Evolutionary conservation across 208 protist genomes (phyloP).

Genomic region (Blastocrithidia nonstop): DNA sequence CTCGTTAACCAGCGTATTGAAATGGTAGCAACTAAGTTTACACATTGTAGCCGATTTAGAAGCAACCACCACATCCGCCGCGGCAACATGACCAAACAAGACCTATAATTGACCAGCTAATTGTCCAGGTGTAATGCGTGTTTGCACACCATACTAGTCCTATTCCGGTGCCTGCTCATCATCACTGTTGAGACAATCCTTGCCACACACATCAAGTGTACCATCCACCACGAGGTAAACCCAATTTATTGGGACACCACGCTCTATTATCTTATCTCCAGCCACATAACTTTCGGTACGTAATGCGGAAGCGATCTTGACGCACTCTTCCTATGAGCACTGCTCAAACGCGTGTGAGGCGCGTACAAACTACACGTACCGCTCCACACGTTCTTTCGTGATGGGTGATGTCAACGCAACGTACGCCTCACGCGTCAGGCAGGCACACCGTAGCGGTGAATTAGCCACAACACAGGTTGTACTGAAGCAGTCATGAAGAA

Average conservation of each 20-base stretch:
- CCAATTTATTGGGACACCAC: constrained; percentile 38
- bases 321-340: constrained; percentile 16
- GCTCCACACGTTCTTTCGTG: constrained; percentile 33
- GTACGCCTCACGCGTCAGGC: constrained; percentile 52
- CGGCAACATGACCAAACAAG: constrained; percentile 45
- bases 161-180: too few species aligned
- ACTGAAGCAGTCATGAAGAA: constrained; percentile 39
- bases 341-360: constrained; percentile 18
- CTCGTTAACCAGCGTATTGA: constrained; percentile 31
- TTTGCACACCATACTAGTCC: constrained; percentile 11
- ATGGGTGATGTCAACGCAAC: constrained; percentile 37
- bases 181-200: too few species aligned
- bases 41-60: constrained; percentile 31
- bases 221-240: constrained; percentile 62
- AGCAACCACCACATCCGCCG: constrained; percentile 32
- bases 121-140: constrained; percentile 27
- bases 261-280: constrained; percentile 36
- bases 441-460: constrained; percentile 20
- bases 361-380: constrained; percentile 36
- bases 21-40: constrained; percentile 49
- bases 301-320: constrained; percentile 28
- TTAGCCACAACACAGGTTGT: constrained; percentile 15
- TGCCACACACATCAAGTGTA: constrained; percentile 22
- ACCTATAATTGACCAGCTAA: constrained; percentile 57
- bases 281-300: constrained; percentile 27